Conservation (phyloP, 2,329 filamentous ascomycete species). For the Simplicillium sp. region DNA sequence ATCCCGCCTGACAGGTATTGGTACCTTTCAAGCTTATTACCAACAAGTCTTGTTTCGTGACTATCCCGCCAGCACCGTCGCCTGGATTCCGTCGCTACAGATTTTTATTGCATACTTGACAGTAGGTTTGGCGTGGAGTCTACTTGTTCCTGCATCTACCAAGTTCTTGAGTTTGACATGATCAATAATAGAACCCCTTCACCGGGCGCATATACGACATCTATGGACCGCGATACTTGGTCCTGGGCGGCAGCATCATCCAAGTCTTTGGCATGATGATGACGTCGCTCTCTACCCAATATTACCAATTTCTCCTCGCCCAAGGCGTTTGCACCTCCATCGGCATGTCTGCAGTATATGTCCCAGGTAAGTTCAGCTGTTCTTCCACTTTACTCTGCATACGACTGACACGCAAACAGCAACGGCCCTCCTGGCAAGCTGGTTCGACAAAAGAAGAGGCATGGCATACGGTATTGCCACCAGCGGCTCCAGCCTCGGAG, state of each 20-base stretch:
- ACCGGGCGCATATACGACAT: constrained; percentile 49
- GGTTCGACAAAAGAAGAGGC: constrained; percentile 14
- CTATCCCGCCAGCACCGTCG: constrained; percentile 36
- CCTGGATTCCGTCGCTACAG: constrained; percentile 44
- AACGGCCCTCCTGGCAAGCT: constrained; percentile 7
- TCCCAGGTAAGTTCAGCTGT: constrained; percentile 1
- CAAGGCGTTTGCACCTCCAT: constrained; percentile 17
- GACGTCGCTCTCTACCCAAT: constrained; percentile 32
- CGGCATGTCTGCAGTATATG: constrained; percentile 11
- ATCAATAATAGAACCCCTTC: constrained; percentile 39
- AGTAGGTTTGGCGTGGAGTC: background rate
- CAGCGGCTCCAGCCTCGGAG: constrained; percentile 19
- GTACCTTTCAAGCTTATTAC: constrained; percentile 45
- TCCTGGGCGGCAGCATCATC: constrained; percentile 37
- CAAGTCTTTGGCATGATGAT: constrained; percentile 51
- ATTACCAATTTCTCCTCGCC: constrained; percentile 21
- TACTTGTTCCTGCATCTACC: too few relatives aligned
- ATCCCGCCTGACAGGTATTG: constrained; percentile 16
- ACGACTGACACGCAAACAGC: background rate
- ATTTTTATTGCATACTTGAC: constrained; percentile 18
- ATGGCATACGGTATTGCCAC: constrained; percentile 16
- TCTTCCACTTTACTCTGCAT: background rate
- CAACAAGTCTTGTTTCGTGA: constrained; percentile 28
- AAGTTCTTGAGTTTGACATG: constrained; percentile 19
- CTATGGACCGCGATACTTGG: constrained; percentile 44